phyloP scores from a whole-genome alignment of 2,329 filamentous ascomycete species.

The Mycosphaerella arachidis region DNA sequence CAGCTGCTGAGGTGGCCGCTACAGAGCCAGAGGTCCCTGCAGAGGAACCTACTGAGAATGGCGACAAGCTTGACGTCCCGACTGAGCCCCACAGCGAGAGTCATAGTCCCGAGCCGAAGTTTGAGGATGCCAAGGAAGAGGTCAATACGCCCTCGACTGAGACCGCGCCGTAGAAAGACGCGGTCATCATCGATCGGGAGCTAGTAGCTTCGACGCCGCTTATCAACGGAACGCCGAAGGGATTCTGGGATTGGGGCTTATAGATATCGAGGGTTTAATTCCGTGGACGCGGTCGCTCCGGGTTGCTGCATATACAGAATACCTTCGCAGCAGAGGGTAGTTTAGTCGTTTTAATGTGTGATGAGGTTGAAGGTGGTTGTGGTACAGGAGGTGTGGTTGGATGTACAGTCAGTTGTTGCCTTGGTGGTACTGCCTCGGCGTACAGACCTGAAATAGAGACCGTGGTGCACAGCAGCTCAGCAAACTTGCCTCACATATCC shows the following conservation, averaged over 20 bases:
- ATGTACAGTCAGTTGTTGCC: neutral
- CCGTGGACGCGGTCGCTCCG: no score
- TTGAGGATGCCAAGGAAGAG: constrained; percentile 32
- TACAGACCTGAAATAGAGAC: neutral
- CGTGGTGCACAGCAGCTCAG: neutral
- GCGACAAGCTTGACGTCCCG: constrained; percentile 12
- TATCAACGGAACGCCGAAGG: neutral
- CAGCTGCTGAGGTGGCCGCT: constrained; percentile 30
- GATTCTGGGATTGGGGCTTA: neutral
- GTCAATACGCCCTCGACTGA: constrained; percentile 2
- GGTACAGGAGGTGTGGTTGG: neutral
- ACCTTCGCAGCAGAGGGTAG: neutral
- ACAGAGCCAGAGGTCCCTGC: constrained; percentile 20
- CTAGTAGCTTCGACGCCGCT: neutral
- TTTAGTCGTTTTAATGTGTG: neutral
- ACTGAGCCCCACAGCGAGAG: constrained; percentile 12
- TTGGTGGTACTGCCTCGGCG: neutral
- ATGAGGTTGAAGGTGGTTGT: neutral
- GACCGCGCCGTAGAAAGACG: constrained; percentile 1
- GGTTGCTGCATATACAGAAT: neutral
- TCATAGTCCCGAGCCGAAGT: constrained; percentile 24
- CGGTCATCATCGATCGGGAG: neutral
- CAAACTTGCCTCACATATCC: neutral
- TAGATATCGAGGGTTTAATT: neutral
- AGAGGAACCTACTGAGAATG: constrained; percentile 4